Evolutionary conservation across 2,329 filamentous ascomycete species (phyloP), one percentile per base, ranked within the genome.

Genomic region (Acephala macrosclerotiorum): DNA sequence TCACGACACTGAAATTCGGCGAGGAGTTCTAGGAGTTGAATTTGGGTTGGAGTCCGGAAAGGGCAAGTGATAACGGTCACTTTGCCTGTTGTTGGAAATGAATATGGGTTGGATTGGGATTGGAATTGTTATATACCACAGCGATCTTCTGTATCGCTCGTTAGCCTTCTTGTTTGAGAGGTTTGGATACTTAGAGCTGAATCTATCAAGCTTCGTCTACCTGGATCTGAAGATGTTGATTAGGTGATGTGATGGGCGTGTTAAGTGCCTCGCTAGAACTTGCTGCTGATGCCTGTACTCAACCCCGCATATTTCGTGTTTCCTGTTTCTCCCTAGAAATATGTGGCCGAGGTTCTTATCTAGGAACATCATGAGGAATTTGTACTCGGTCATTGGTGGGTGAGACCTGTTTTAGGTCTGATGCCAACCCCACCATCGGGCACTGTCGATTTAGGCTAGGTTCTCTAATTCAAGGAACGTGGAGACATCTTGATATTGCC

Each of bases 111-210:
- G 57, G 22, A 11, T 14, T n/a, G 16, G 18, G 36, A 16, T 47
- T 8, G 35, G 47, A 49, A 29, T 12, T 58, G 58, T 36, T 58
- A 61, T 65, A 65, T 65, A 65, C 63, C 63, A 65, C 40, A 12
- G 57, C 49, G 58, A 49, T 47, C 1, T 33, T 18, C 12, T n/a
- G n/a, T n/a, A 42, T 53, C 3, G 12, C 20, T 33, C 6, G 55
- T 29, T 38, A 60, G 58, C 38, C 16, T n/a, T 47, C 40, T 45
- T 29, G 36, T 59, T n/a, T 60, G n/a, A 11, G 58, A 35, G 40
- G 33, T n/a, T 29, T 53, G 12, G 11, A 53, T 49, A 26, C 12
- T 6, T 14, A 26, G 22, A 40, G 55, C 29, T 36, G 55, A 33
- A 57, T 57, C 1, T 38, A 38, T 36, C 20, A 38, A 35, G 16